Base-by-base conservation (phyloP, 257 asterid species). In the Prunella vulgaris region DNA sequence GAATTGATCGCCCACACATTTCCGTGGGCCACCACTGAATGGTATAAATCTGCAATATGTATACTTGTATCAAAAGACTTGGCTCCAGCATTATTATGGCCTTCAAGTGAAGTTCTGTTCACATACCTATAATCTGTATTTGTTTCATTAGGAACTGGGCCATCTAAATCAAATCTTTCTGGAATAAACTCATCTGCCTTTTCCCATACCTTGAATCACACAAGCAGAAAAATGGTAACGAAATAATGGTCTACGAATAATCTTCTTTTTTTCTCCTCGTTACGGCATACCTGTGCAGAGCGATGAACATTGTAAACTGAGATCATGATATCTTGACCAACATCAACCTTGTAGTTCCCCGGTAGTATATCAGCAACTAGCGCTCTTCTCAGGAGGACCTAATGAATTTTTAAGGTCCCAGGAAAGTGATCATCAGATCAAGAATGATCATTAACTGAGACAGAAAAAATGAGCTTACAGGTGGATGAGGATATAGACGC, bases 401-500 rank as follows among this genome's bases (percentile, higher is more conserved):
- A 69, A 38, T 30, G 17, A 64, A 57, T 66, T 28, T n/a, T n/a
- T 25, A 14, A 66, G 30, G 64, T 57, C 65, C 61, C 20, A 21
- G 51, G 65, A 70, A 67, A 67, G 12, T 0, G 48, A 73, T 27
- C 59, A 60, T 62, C 72, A 58, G 72, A 66, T 68, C 8, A 54
- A 60, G 25, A 49, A 49, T 62, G 3, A 25, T 37, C 32, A 48
- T 49, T 51, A 64, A 69, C 21, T n/a, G 35, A 17, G 12, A 68
- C 38, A 56, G 48, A 18, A 30, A 40, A 64, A 12, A 53, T 42
- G n/a, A 70, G 79, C 95, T 75, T 78, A 93, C 97, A 69, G 97
- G 99, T 22, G 97, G 99, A 76, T 93, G 99, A 33, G 99, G 99
- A 80, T 93, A 93, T 18, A 88, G 86, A 48, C 99, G 92, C 90